Evolutionary conservation across 192 early-diverging fungal genomes (phyloP), one percentile per base, ranked within the genome.

Genomic region (Podila epicladia): DNA sequence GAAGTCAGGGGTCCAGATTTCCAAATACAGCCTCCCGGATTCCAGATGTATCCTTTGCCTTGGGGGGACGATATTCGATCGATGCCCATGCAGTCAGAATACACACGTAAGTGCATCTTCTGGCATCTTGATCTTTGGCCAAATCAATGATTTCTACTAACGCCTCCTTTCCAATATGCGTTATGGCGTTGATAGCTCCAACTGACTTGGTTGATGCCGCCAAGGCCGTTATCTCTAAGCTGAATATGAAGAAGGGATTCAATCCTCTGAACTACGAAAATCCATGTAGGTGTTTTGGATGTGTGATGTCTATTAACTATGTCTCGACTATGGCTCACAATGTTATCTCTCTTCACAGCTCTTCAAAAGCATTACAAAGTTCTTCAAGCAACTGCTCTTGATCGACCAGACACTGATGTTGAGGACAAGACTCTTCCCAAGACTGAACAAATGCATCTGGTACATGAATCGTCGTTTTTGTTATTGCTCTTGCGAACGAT

Each of bases 1-100:
- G 91, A 91, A 62, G 71, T 78, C 8, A 73, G 87, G 15, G 86
- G 89, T 62, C 76, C 84, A 22, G 53, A 84, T 50, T 83, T 80
- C 35, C 80, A 88, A 69, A 68, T 87, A 26, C 70, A 74, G 19
- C 91, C 93, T 15, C 89, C 86, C 11, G 94, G 94, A 9, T 89
- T 95, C 58, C 82, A 93, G 62, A 62, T 93, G 31, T 83, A 93
- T 45, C 79, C 72, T 32, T 62, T 96, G 32, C 94, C 94, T 20
- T 96, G 88, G 85, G 89, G 86, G n/a, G 94, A 96, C 67, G 94
- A 96, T 66, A 84, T 92, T 49, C 84, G 94, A 48, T 61, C 71
- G 11, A 33, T 84, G 15, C 87, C 84, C 33, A 66, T 76, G 28
- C 45, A 75, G 33, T 57, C 74, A 15, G 63, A 75, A 13, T 38